A percentile compares a stretch with the other conserved stretches of the same genome.
These are phyloP conservation scores for Hydrangea macrophylla DNA, from an alignment of 148 eudicot genomes.

Conservation along the genomic window DNA sequence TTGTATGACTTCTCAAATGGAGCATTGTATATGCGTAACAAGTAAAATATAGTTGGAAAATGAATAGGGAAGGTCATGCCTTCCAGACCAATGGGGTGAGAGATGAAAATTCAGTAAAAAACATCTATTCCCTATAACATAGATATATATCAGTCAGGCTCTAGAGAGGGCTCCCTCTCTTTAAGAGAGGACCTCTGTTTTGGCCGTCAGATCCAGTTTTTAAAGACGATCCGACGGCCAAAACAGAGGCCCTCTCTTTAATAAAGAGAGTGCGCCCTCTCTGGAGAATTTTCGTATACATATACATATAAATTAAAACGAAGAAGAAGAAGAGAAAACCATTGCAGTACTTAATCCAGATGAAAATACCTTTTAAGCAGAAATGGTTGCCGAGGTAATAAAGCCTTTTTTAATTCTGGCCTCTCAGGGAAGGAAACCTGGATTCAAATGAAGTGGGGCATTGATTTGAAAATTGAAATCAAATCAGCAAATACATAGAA, in stretches of 20 bases:
- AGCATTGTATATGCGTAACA: not conserved
- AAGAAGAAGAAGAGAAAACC: not conserved
- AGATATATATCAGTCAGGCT: no score
- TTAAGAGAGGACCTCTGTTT: no score
- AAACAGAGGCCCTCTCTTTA: no score
- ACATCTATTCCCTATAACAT: not conserved
- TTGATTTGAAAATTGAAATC: no score
- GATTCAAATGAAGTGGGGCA: slow-evolving; percentile 3
- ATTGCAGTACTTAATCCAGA: not conserved
- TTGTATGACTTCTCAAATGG: not conserved
- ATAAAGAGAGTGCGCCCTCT: no score
- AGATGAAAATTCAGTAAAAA: not conserved
- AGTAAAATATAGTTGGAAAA: not conserved
- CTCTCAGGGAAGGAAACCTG: slow-evolving; percentile 58
- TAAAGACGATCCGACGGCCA: no score
- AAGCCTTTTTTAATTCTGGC: slow-evolving; percentile 43
- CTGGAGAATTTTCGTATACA: no score
- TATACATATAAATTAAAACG: no score
- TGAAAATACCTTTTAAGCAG: slow-evolving; percentile 39
- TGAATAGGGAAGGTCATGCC: not conserved
- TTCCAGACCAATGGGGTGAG: not conserved
- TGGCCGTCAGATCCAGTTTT: no score
- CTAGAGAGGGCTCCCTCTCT: no score
- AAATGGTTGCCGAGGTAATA: slow-evolving; percentile 39
- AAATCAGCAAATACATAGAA: not conserved